Conservation (phyloP, 306 rosid genomes). For the Canavalia gladiata region DNA sequence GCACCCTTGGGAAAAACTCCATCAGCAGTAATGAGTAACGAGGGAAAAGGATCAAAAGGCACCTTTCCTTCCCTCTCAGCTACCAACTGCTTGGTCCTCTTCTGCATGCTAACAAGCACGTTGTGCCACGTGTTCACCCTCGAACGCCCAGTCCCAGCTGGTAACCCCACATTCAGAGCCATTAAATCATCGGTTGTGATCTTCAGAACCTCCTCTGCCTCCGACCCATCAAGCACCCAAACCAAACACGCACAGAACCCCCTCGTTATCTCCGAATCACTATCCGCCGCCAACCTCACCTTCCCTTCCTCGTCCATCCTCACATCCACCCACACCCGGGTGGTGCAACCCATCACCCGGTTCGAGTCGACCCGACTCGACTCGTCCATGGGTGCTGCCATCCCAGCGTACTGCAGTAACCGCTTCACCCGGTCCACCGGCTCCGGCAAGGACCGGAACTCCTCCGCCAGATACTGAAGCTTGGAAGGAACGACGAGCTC, state of each 20-base stretch:
- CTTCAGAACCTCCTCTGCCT: constrained; percentile 72
- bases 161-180: constrained; percentile 72
- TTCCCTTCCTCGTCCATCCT: constrained; percentile 67
- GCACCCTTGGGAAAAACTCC: constrained; percentile 81
- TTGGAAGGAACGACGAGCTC: constrained; percentile 51
- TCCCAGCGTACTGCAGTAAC: constrained; percentile 63
- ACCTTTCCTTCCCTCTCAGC: constrained; percentile 71
- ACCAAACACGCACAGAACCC: constrained; percentile 87
- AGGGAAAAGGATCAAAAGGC: constrained; percentile 80
- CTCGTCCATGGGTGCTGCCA: constrained; percentile 55
- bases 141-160: constrained; percentile 64
- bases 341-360: constrained; percentile 98
- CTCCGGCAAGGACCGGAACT: constrained; percentile 64
- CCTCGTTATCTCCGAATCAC: constrained; percentile 87
- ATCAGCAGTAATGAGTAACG: constrained; percentile 70
- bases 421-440: constrained; percentile 78
- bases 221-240: constrained; percentile 74
- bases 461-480: constrained; percentile 63
- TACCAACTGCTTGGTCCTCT: constrained; percentile 75
- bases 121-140: constrained; percentile 96
- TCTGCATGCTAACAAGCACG: constrained; percentile 84
- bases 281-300: constrained; percentile 77
- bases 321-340: constrained; percentile 86
- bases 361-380: constrained; percentile 64
- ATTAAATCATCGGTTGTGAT: constrained; percentile 74